Evolutionary conservation across 345 rosid genomes (phyloP).

Genomic region (Gossypium longicalyx): DNA sequence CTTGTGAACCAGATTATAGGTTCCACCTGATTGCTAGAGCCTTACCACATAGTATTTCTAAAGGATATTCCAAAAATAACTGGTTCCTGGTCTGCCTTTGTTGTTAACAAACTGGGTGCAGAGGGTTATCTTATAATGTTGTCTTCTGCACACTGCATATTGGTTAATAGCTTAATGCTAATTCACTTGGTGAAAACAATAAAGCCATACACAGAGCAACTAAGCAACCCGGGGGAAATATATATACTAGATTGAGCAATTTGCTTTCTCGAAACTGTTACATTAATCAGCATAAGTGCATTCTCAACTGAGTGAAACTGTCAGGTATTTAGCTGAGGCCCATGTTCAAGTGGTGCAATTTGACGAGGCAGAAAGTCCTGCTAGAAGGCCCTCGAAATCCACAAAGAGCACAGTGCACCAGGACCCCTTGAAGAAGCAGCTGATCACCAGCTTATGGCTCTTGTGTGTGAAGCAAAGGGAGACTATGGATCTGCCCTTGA

Average conservation of each 20-base stretch:
- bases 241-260: neutral
- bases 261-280: neutral
- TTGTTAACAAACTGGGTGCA: neutral
- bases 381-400: constrained; percentile 47
- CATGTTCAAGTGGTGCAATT: constrained; percentile 57
- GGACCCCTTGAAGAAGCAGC: constrained; percentile 56
- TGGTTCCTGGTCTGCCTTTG: neutral
- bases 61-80: neutral
- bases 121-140: neutral
- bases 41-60: neutral
- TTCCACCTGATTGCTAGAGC: neutral
- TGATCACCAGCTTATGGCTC: constrained; percentile 47
- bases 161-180: neutral
- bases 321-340: constrained; percentile 54
- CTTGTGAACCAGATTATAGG: neutral
- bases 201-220: neutral
- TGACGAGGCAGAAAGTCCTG: constrained; percentile 44
- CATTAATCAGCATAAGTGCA: neutral
- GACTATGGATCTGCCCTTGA: constrained; percentile 48
- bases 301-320: constrained; percentile 8
- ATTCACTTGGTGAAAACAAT: neutral
- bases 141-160: neutral
- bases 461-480: constrained; percentile 46
- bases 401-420: constrained; percentile 39
- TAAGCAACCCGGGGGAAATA: neutral